These are phyloP conservation scores for Phtheirospermum japonicum DNA, from an alignment of 257 asterid species.

Conservation along the genomic window DNA sequence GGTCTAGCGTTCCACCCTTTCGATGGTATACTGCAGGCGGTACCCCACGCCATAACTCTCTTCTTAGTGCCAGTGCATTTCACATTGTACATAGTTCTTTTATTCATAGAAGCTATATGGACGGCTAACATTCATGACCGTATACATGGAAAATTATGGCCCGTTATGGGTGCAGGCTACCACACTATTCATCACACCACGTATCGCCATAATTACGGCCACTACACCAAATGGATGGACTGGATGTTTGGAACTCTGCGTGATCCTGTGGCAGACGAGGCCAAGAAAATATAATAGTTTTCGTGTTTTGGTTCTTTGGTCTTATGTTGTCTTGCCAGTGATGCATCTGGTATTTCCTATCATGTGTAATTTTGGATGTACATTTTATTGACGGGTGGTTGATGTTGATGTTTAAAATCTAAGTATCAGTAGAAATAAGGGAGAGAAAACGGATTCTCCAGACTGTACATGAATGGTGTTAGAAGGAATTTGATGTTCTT, in stretches of 20 bases:
- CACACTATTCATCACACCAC: slow-evolving; percentile 99
- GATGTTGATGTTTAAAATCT: neutral
- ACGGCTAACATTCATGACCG: slow-evolving; percentile 94
- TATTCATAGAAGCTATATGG: slow-evolving; percentile 85
- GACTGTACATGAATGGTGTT: too few relatives aligned
- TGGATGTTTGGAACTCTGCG: slow-evolving; percentile 99
- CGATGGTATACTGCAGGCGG: slow-evolving; percentile 92
- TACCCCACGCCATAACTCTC: slow-evolving; percentile 78
- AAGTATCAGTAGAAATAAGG: neutral
- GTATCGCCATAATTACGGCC: slow-evolving; percentile 90
- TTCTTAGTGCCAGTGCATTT: slow-evolving; percentile 78
- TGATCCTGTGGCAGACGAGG: slow-evolving; percentile 67
- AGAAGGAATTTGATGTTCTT: too few relatives aligned
- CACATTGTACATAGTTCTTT: slow-evolving; percentile 67
- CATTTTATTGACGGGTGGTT: neutral
- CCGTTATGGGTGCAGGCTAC: slow-evolving; percentile 98
- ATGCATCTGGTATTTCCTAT: too few relatives aligned
- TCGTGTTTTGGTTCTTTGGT: slow-evolving; percentile 11
- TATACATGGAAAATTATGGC: slow-evolving; percentile 86
- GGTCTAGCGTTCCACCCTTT: slow-evolving; percentile 96
- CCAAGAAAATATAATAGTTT: slow-evolving; percentile 35
- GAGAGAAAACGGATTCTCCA: too few relatives aligned
- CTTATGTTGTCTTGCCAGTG: slow-evolving; percentile 23
- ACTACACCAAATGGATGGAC: slow-evolving; percentile 96
- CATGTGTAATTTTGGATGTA: neutral